Percentiles rank a stretch among this genome's conserved stretches.
Evolutionary conservation across 2,329 filamentous ascomycete genomes (phyloP).

Genomic region (Bimuria novae-zelandiae): DNA sequence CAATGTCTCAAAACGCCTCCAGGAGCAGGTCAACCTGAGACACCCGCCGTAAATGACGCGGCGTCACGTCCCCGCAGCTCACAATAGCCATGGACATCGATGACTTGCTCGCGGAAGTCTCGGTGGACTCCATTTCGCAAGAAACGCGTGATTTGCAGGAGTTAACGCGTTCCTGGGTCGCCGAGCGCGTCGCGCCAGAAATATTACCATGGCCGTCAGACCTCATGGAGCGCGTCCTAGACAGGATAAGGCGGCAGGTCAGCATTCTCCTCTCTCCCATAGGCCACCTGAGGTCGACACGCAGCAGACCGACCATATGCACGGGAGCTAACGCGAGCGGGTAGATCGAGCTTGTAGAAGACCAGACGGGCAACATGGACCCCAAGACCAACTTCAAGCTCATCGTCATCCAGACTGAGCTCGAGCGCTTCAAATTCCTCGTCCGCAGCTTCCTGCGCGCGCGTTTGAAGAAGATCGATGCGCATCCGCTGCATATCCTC

Average conservation of each 20-base stretch:
- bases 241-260: constrained; percentile 51
- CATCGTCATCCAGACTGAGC: constrained; percentile 94
- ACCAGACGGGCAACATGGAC: constrained; percentile 80
- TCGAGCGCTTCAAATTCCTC: constrained; percentile 92
- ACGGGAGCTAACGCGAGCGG: constrained; percentile 26
- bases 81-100: constrained; percentile 50
- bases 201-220: constrained; percentile 78
- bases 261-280: constrained; percentile 6
- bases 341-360: constrained; percentile 56
- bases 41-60: constrained; percentile 2
- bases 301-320: neutral
- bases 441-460: constrained; percentile 81
- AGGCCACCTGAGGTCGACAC: neutral
- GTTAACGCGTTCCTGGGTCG: constrained; percentile 89
- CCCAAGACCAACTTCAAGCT: constrained; percentile 90
- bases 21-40: neutral
- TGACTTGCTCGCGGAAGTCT: constrained; percentile 58
- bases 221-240: constrained; percentile 81
- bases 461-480: constrained; percentile 88
- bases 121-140: constrained; percentile 52
- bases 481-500: constrained; percentile 74
- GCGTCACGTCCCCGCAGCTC: neutral
- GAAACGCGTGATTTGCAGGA: constrained; percentile 80
- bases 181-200: constrained; percentile 87
- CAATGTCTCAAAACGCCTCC: neutral